Base-by-base conservation (phyloP, 2,329 filamentous ascomycete species). In the Aureobasidium zeae region DNA sequence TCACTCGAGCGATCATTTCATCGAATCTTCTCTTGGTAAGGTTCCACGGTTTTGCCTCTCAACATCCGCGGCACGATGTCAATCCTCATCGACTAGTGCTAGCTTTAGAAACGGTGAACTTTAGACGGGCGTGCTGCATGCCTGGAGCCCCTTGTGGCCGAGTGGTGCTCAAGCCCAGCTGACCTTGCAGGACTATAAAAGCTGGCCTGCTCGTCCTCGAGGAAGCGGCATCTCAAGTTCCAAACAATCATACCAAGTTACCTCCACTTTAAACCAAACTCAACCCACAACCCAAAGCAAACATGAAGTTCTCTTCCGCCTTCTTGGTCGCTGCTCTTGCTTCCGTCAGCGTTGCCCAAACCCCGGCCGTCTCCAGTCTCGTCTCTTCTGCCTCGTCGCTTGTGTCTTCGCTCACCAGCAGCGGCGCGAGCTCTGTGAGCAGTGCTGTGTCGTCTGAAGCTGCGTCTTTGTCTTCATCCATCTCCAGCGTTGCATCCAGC, bases 51-150 rank as follows among this genome's bases (percentile, higher is more conserved):
- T 20, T 20, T 38, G 24, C 35, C 29, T 38, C 35, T 38, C 7
- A n/a, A 38, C 6, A 17, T 38, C 35, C 35, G 35, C 35, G 35
- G 35, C 29, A 21, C 29, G 24, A 38, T 11, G 35, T 15, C 35
- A 25, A 38, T 38, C 35, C 8, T 29, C 16, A 25, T 20, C 24
- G 29, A n/a, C 7, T 13, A 9, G 6, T 28, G 35, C 28, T 3
- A n/a, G n/a, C 4, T 25, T 25, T 22, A 37, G 6, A 37, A 25
- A 28, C 16, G 20, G 24, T 28, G 26, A 21, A 38, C 4, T 17
- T n/a, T 15, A 2, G 35, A 28, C n/a, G 35, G n/a, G n/a, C n/a
- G n/a, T n/a, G n/a, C n/a, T n/a, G n/a, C n/a, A n/a, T n/a, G n/a
- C n/a, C n/a, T n/a, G n/a, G n/a, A n/a, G n/a, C n/a, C n/a, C n/a